Conservation (phyloP, 164 flowering plant species). For the Warburgia ugandensis region DNA sequence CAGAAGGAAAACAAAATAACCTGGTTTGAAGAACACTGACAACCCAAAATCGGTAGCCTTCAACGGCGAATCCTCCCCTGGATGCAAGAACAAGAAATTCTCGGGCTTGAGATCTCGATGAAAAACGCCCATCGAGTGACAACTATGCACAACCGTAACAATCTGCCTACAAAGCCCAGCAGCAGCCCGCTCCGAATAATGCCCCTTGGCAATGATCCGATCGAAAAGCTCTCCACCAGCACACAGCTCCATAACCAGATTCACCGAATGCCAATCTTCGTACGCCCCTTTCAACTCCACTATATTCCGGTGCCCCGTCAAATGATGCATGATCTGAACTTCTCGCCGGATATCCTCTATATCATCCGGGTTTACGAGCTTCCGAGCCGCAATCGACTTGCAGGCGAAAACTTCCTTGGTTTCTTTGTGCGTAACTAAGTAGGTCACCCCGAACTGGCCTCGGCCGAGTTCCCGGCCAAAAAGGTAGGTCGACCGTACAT, state of each 20-base stretch:
- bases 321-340: constrained; percentile 92
- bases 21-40: constrained; percentile 80
- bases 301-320: constrained; percentile 72
- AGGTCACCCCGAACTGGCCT: constrained; percentile 87
- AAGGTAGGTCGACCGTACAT: constrained; percentile 48
- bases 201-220: constrained; percentile 80
- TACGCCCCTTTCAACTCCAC: constrained; percentile 75
- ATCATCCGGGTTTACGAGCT: constrained; percentile 55
- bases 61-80: constrained; percentile 53
- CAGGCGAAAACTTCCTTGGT: constrained; percentile 62
- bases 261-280: constrained; percentile 72
- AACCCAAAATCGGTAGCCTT: constrained; percentile 89
- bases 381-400: constrained; percentile 77
- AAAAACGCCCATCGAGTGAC: constrained; percentile 87
- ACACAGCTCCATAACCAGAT: constrained; percentile 78
- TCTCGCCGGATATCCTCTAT: constrained; percentile 78
- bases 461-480: constrained; percentile 86
- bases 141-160: constrained; percentile 58
- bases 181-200: constrained; percentile 80
- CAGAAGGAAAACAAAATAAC: constrained; percentile 11
- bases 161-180: constrained; percentile 68
- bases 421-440: constrained; percentile 52
- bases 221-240: constrained; percentile 90
- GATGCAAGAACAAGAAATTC: constrained; percentile 63
- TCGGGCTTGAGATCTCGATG: constrained; percentile 91